Conservation (phyloP, 495 filamentous ascomycete genomes). For the Xylaria nigripes region DNA sequence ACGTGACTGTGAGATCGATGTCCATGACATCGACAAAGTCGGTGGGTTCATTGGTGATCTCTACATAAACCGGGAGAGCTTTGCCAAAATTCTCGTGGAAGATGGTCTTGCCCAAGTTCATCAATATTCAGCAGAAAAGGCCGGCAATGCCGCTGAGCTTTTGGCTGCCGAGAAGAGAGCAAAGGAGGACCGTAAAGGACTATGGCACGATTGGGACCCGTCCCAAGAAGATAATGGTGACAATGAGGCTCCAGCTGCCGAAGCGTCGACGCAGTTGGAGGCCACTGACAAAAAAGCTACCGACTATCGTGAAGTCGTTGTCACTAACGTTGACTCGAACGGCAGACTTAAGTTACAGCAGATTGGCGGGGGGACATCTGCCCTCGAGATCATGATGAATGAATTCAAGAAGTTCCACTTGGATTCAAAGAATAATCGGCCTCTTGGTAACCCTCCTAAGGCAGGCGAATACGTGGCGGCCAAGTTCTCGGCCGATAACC, state of each 20-base stretch:
- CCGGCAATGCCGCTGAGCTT: constrained; percentile 79
- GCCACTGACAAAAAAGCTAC: constrained; percentile 51
- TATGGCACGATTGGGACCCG: constrained; percentile 94
- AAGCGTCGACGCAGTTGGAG: constrained; percentile 39
- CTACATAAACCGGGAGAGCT: constrained; percentile 90
- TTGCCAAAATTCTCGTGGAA: constrained; percentile 87
- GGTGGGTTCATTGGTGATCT: constrained; percentile 96
- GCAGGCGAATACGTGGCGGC: constrained; percentile 85
- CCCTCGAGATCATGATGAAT: constrained; percentile 76
- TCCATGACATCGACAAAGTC: constrained; percentile 90
- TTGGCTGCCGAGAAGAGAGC: constrained; percentile 79
- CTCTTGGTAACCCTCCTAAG: constrained; percentile 72
- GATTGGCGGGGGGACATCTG: constrained; percentile 70
- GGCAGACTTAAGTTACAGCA: constrained; percentile 81
- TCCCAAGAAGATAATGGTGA: constrained; percentile 60
- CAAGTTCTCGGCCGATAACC: constrained; percentile 73
- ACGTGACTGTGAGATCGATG: constrained; percentile 92
- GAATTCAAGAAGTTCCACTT: constrained; percentile 82
- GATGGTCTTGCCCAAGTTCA: constrained; percentile 90
- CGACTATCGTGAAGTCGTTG: constrained; percentile 86
- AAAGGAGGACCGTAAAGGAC: constrained; percentile 74
- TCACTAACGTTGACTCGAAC: constrained; percentile 76
- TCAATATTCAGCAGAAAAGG: constrained; percentile 90
- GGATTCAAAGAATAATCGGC: constrained; percentile 59
- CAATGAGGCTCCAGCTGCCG: constrained; percentile 40